Evolutionary conservation across 345 rosid species (phyloP).

Genomic region (Eucalyptus albens): DNA sequence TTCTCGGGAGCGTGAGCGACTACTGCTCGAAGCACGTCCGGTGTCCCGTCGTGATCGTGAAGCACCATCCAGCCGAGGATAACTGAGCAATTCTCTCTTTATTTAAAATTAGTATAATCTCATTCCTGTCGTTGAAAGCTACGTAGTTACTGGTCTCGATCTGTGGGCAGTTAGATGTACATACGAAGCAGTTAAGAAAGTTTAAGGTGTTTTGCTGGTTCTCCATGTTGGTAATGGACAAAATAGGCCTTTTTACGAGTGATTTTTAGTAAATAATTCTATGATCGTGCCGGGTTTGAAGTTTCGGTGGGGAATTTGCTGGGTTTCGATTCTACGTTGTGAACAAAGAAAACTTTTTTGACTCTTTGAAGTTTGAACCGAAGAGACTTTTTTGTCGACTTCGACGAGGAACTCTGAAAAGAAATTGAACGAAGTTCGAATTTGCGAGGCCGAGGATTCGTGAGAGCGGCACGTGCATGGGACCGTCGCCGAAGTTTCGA

Average conservation of each 20-base stretch:
- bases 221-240: not conserved
- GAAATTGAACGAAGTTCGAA: not conserved
- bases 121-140: not conserved
- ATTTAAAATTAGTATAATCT: not conserved
- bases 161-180: not conserved
- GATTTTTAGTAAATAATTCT: not conserved
- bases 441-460: not conserved
- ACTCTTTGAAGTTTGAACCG: not conserved
- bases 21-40: constrained; percentile 66
- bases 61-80: constrained; percentile 8
- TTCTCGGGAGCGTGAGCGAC: constrained; percentile 85
- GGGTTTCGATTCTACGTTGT: not conserved
- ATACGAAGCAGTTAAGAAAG: not conserved
- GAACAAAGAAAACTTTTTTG: not conserved
- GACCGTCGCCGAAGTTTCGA: not conserved
- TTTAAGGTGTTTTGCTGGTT: not conserved
- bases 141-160: not conserved
- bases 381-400: not conserved
- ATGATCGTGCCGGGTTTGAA: not conserved
- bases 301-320: not conserved
- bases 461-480: not conserved
- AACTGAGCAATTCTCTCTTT: not conserved
- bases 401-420: not conserved
- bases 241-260: not conserved
- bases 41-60: constrained; percentile 84